Evolutionary conservation across 495 filamentous ascomycete genomes (phyloP).

Genomic region (Cercophora scortea): DNA sequence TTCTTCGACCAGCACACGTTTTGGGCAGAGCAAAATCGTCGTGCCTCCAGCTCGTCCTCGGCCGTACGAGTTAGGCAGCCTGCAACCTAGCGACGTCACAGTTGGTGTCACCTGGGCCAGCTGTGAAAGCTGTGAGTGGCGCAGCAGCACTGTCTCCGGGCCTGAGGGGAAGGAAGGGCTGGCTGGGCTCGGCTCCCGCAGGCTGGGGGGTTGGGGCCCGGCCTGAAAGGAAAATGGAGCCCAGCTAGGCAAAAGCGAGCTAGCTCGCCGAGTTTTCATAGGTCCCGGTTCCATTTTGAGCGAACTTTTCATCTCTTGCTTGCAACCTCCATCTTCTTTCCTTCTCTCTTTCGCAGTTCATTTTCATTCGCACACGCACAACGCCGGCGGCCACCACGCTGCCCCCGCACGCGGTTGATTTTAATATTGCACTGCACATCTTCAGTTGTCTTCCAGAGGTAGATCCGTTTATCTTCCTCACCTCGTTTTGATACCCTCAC

Average conservation of each 20-base stretch:
- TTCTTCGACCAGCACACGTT: too few species aligned
- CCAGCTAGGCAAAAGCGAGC: neutral
- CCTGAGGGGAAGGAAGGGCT: too few species aligned
- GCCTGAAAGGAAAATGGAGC: neutral
- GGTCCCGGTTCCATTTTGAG: slow-evolving; percentile 3
- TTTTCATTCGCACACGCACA: neutral
- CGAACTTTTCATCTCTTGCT: slow-evolving; percentile 4
- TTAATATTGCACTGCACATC: neutral
- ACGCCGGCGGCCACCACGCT: neutral
- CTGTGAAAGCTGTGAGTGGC: too few species aligned
- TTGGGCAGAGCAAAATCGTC: too few species aligned
- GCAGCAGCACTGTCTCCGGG: too few species aligned
- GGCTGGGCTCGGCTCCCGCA: too few species aligned
- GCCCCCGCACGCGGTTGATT: neutral
- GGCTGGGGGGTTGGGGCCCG: neutral
- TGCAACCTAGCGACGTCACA: too few species aligned
- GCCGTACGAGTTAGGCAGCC: too few species aligned
- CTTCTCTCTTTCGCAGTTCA: neutral
- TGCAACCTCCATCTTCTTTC: slow-evolving; percentile 1
- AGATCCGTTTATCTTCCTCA: neutral
- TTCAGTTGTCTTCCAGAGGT: slow-evolving; percentile 1
- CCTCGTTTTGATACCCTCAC: neutral
- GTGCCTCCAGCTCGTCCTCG: too few species aligned
- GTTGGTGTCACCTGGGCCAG: too few species aligned
- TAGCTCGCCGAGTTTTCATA: slow-evolving; percentile 17